These are phyloP conservation scores for Tremella mesenterica DNA, from an alignment of 768 basidiomycete genomes.

Conservation along the genomic window DNA sequence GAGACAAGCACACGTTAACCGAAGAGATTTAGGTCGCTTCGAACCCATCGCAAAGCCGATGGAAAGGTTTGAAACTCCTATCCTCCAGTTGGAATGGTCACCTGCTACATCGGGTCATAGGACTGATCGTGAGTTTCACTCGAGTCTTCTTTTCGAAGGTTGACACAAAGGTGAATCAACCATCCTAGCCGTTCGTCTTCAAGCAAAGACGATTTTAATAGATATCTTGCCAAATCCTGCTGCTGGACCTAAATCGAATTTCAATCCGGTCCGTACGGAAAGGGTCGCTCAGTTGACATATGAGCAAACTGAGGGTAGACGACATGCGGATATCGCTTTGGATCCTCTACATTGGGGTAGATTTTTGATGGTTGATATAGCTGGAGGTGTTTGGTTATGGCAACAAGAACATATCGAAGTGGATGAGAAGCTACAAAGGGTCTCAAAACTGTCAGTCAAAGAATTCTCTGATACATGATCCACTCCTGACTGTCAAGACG, in stretches of 20 bases:
- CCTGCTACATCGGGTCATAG: slow-evolving; percentile 14
- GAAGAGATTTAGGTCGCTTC: slow-evolving; percentile 14
- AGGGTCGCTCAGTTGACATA: slow-evolving; percentile 7
- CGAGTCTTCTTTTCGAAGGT: background rate
- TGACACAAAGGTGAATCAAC: slow-evolving; percentile 16
- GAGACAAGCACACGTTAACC: background rate
- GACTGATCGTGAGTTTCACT: slow-evolving; percentile 14
- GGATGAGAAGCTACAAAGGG: slow-evolving; percentile 9
- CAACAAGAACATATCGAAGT: slow-evolving; percentile 15
- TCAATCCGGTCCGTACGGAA: background rate
- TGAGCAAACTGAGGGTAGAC: slow-evolving; percentile 16
- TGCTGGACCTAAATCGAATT: slow-evolving; percentile 5
- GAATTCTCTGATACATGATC: background rate
- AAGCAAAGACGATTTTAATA: slow-evolving; percentile 17
- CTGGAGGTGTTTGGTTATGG: slow-evolving; percentile 33
- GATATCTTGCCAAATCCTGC: slow-evolving; percentile 21
- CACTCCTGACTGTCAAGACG: slow-evolving; percentile 6
- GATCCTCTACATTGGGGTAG: slow-evolving; percentile 21
- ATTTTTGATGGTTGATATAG: slow-evolving; percentile 25
- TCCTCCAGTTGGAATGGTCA: slow-evolving; percentile 23
- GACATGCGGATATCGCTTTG: slow-evolving; percentile 23
- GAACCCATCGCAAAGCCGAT: slow-evolving; percentile 11
- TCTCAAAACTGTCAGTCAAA: slow-evolving; percentile 19
- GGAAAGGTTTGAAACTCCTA: slow-evolving; percentile 20
- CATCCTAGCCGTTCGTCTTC: slow-evolving; percentile 17